Evolutionary conservation across 768 basidiomycete genomes (phyloP).

Genomic region (Collybia nuda): DNA sequence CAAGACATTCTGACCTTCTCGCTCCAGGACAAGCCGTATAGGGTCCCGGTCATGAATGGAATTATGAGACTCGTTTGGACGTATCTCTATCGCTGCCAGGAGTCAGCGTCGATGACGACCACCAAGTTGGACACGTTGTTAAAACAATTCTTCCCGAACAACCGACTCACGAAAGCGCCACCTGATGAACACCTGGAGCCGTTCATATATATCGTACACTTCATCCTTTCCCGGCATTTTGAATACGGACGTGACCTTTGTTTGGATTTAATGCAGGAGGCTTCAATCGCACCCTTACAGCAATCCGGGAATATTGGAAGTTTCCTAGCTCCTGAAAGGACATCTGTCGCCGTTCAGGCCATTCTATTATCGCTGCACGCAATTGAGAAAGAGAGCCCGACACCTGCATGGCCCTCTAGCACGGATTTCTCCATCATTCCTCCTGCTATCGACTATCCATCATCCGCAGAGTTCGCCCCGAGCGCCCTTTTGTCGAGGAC

Average conservation of each 20-base stretch:
- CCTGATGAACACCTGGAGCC: conserved; percentile 77
- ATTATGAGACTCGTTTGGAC: conserved; percentile 87
- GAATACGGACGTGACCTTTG: conserved; percentile 85
- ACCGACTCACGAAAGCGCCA: conserved; percentile 57
- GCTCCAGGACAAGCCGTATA: conserved; percentile 72
- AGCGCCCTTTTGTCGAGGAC: conserved; percentile 55
- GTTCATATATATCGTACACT: conserved; percentile 79
- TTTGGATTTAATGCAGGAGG: conserved; percentile 78
- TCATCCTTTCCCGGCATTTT: conserved; percentile 78
- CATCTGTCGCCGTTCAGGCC: conserved; percentile 74
- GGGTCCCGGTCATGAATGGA: conserved; percentile 76
- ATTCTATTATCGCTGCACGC: conserved; percentile 68
- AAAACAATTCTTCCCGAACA: conserved; percentile 78
- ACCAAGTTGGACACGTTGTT: conserved; percentile 73
- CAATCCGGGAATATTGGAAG: conserved; percentile 39
- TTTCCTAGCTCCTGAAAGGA: conserved; percentile 67
- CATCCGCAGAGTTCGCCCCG: conserved; percentile 65
- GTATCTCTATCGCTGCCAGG: conserved; percentile 92
- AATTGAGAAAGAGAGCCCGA: conserved; percentile 68
- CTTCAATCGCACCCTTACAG: conserved; percentile 41
- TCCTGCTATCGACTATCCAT: conserved; percentile 65
- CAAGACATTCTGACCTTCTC: conserved; percentile 5
- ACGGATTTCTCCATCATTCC: conserved; percentile 61
- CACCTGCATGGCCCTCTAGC: conserved; percentile 79
- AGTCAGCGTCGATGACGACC: conserved; percentile 79